Base-by-base conservation (phyloP, 2,329 filamentous ascomycete species). In the Diplodia seriata region DNA sequence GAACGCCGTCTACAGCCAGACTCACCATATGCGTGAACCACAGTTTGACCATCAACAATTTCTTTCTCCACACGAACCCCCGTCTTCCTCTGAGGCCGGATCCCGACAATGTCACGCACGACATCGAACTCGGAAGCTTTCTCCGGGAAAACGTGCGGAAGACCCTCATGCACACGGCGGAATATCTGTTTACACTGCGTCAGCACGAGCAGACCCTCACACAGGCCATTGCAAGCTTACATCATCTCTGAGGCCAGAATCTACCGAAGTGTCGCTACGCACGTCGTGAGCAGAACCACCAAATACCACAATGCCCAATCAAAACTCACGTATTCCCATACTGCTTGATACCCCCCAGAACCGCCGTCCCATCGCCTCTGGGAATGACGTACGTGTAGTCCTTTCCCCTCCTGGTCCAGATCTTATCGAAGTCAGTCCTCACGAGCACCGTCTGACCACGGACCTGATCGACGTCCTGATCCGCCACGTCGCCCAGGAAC, bases 21-120 rank as follows among this genome's bases (percentile, higher is more conserved):
- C 62, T 67, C 67, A 61, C 74, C 74, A 49, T 76, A 76, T 18
- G 73, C 74, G 67, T 76, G 74, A 3, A 76, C 70, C 18, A 76
- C 69, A 40, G 74, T 75, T 56, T 76, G 72, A 2, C 73, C 73
- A 57, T 73, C 56, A 1, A 73, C 76, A 18, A 72, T 49, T 31
- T 75, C 72, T 56, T 74, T 75, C 63, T 75, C 74, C 0, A 75
- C 61, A 12, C 74, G 66, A 4, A 75, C 67, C 12, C 74, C 74
- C 18, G 68, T 67, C 18, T 66, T 54, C n/a, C 70, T 51, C 26
- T 47, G 54, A 5, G 73, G 73, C 11, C 71, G 67, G 7, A 75
- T 70, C 7, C 74, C 74, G 8, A 74, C 72, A 40, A 71, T 72
- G 68, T 75, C 71, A 4, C 71, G 56, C 36, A 75, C 59, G 29